A percentile compares a stretch with the other conserved stretches of the same genome.
Evolutionary conservation across 2,329 filamentous ascomycete species (phyloP).

Genomic region (Sarocladium kiliense): DNA sequence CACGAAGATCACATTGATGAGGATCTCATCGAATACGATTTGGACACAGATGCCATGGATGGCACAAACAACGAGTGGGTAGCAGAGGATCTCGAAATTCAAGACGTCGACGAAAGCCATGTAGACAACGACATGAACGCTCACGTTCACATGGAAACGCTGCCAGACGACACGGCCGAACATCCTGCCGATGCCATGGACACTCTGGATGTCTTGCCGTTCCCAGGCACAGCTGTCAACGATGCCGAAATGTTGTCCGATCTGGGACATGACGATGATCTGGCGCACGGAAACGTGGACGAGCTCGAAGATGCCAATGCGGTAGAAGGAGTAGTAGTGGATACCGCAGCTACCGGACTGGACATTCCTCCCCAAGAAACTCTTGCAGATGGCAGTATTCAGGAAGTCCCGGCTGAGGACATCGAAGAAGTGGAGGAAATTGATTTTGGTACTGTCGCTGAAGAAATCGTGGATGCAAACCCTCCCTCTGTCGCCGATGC

Average conservation of each 20-base stretch:
- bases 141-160: conserved; percentile 20
- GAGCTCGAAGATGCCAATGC: not conserved
- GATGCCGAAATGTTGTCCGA: conserved; percentile 12
- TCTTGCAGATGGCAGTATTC: not conserved
- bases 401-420: not conserved
- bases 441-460: conserved; percentile 15
- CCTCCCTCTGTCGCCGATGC: not conserved
- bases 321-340: not conserved
- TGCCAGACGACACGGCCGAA: conserved; percentile 15
- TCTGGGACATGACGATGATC: conserved; percentile 8
- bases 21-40: conserved; percentile 17
- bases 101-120: conserved; percentile 15
- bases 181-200: conserved; percentile 14
- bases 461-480: not conserved
- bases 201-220: conserved; percentile 7
- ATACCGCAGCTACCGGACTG: not conserved
- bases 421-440: conserved; percentile 25
- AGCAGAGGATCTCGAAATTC: conserved; percentile 3
- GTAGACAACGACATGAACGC: conserved; percentile 27
- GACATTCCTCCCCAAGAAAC: not conserved
- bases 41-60: conserved; percentile 10
- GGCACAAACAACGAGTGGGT: not conserved
- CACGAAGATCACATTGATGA: conserved; percentile 14
- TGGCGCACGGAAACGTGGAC: conserved; percentile 8
- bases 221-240: not conserved